Conservation (phyloP, 2,329 filamentous ascomycete genomes). For the Hypoxylon sp. region DNA sequence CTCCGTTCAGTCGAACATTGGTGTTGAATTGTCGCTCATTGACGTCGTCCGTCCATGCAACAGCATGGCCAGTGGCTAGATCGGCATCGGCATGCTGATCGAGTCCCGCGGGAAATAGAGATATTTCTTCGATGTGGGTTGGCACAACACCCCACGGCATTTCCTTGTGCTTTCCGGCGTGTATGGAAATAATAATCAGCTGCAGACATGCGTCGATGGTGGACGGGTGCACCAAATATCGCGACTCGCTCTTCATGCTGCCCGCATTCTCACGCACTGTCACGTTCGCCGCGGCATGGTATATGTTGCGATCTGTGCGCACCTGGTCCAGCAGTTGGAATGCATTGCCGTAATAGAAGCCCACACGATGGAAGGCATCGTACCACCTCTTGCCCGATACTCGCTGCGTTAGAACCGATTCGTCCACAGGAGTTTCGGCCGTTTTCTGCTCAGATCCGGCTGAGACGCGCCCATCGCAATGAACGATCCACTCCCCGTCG, state of each 20-base stretch:
- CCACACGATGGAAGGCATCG: slow-evolving; percentile 46
- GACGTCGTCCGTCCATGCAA: slow-evolving; percentile 34
- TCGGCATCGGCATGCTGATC: neutral
- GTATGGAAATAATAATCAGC: slow-evolving; percentile 44
- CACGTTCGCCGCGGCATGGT: slow-evolving; percentile 6
- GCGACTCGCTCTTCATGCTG: slow-evolving; percentile 46
- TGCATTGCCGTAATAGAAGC: slow-evolving; percentile 50
- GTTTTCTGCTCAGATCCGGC: neutral
- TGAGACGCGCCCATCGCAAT: slow-evolving; percentile 25
- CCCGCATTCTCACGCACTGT: slow-evolving; percentile 19
- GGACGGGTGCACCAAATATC: slow-evolving; percentile 51
- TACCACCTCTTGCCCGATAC: slow-evolving; percentile 44
- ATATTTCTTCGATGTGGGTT: slow-evolving; percentile 17
- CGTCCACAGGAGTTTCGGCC: slow-evolving; percentile 10
- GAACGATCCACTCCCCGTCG: slow-evolving; percentile 23
- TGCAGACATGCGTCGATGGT: slow-evolving; percentile 50
- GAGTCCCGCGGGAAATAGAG: slow-evolving; percentile 7
- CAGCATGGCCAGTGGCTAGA: slow-evolving; percentile 20
- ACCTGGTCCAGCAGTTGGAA: slow-evolving; percentile 45
- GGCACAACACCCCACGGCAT: slow-evolving; percentile 47
- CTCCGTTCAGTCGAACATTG: slow-evolving; percentile 24
- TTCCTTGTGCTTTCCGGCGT: slow-evolving; percentile 40
- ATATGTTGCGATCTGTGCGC: neutral
- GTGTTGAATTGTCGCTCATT: slow-evolving; percentile 33
- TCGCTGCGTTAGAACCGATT: slow-evolving; percentile 34